Evolutionary conservation across 192 early-diverging fungal species (phyloP), one percentile per base, ranked within the genome.

Genomic region (Linnemannia hyalina): DNA sequence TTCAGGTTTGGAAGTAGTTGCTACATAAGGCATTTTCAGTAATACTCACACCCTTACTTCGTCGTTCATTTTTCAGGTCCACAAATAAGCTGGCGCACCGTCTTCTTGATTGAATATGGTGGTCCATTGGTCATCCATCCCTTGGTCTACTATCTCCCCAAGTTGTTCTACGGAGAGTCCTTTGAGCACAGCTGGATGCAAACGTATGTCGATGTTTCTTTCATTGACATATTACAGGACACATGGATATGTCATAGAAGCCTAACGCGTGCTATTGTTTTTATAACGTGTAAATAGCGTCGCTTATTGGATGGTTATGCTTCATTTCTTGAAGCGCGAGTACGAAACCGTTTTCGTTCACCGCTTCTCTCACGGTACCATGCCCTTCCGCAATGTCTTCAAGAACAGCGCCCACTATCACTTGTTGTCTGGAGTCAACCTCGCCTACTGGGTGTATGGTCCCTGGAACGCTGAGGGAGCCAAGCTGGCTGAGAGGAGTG

Each of bases 361-460:
- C 83, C 94, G 96, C 32, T 98, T 98, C 88, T 95, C 94, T 52
- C 95, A 97, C 82, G 96, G 95, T 40, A 98, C 97, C 13, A 99
- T 99, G 98, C 98, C 98, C n/a, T 90, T 97, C 76, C 68, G 83
- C n/a, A 97, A 97, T 82, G 89, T 99, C 20, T 97, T 98, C 78
- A 99, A 98, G 88, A 99, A 99, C 90, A 97, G 96, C 72, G 91
- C 92, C 52, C 97, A 99, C 83, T 99, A 99, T 89, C 97, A 97
- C 92, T 77, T 98, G 54, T 88, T 98, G 13, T 94, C 95, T 35
- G 98, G 97, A 29, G 71, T 98, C 70, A 93, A 95, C 47, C 88
- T 98, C 52, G 97, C 95, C 32, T 97, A 94, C 89, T 96, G 94
- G 90, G 83, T 98, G 41, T 98, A 99, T 91, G 92, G 94, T 42